Evolutionary conservation across 306 rosid species (phyloP).

Genomic region (Cucurbita ficifolia): DNA sequence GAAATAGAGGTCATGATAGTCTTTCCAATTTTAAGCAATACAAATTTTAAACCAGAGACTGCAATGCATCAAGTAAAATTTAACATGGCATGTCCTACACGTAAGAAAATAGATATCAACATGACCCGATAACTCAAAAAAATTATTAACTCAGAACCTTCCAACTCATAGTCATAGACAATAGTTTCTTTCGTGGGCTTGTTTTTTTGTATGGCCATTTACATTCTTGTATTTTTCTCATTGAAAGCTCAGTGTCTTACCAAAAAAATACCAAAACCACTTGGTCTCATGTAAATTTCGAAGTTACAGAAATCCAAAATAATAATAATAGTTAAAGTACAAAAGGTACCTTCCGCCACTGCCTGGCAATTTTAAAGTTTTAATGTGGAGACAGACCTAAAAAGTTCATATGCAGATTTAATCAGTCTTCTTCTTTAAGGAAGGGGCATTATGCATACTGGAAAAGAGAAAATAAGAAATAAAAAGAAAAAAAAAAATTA

Average conservation of each 20-base stretch:
- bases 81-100: background rate
- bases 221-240: too few relatives aligned
- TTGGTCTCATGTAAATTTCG: too few relatives aligned
- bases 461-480: background rate
- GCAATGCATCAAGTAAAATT: background rate
- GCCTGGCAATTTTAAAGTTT: constrained; percentile 41
- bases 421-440: constrained; percentile 12
- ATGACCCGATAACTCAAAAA: background rate
- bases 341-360: constrained; percentile 58
- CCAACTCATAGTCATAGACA: background rate
- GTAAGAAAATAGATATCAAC: background rate
- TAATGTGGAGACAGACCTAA: constrained; percentile 89
- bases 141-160: background rate
- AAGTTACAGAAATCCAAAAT: too few relatives aligned
- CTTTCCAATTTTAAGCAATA: background rate
- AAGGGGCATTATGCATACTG: background rate
- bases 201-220: too few relatives aligned
- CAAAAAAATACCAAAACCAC: too few relatives aligned
- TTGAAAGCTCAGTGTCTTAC: too few relatives aligned
- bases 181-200: too few relatives aligned
- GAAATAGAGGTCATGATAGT: background rate
- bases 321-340: background rate
- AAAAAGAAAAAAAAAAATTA: constrained; percentile 7
- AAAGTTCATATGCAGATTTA: constrained; percentile 16
- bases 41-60: background rate